Base-by-base conservation (phyloP, 768 basidiomycete genomes). In the Crucibulum laeve region DNA sequence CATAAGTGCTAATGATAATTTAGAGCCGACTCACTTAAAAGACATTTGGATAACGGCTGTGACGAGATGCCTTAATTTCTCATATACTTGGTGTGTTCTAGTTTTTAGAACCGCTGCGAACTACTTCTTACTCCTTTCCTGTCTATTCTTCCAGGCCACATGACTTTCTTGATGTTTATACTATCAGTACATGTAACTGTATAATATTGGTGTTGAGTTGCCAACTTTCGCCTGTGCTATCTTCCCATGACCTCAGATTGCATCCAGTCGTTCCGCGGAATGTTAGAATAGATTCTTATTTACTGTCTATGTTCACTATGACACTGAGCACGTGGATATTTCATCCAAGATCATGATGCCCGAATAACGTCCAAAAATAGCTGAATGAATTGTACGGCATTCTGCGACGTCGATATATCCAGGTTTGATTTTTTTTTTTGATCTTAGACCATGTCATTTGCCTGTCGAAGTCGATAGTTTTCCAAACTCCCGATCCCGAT, bases 1-100 rank as follows among this genome's bases (percentile, higher is more conserved):
- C 42, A 47, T 21, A 32, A 48, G 34, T 43, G 25, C 39, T 41
- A 28, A 45, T 40, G 45, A 41, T 38, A 49, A 46, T 44, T 28
- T 46, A 73, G 71, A 49, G 68, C 69, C 38, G 85, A 87, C 65
- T 90, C 88, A 46, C 70, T 89, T 51, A 91, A 89, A 64, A 74
- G 88, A 58, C 88, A 91, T 63, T 53, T 84, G 42, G 87, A 90
- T 69, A 87, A 88, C 52, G 87, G 87, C 40, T 87, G 85, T 66
- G 81, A 83, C 59, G 79, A 81, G 58, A 75, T 73, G 70, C 70
- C 73, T 48, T 61, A 57, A 51, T 59, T 30, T 30, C 28, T 30
- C 28, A 30, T n/a, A n/a, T n/a, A n/a, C n/a, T n/a, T n/a, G n/a
- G n/a, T n/a, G n/a, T n/a, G n/a, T n/a, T n/a, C n/a, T n/a, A n/a